Evolutionary conservation across 2,329 filamentous ascomycete species (phyloP).

Genomic region (Blastomyces emzantsi): DNA sequence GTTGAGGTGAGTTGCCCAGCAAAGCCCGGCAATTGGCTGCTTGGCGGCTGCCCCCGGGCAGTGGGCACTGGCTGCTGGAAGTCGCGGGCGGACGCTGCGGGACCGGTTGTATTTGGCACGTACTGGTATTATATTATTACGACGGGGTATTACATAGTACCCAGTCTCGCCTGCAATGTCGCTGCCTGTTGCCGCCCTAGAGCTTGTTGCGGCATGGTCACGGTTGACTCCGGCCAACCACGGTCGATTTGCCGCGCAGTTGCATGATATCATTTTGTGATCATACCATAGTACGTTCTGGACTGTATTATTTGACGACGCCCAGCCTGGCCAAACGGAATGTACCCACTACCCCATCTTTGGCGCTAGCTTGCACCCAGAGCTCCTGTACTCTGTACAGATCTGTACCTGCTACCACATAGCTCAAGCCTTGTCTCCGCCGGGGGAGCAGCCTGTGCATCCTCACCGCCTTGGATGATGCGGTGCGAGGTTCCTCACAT

Average conservation of each 20-base stretch:
- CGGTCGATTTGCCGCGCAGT: not conserved
- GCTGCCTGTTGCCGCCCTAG: not conserved
- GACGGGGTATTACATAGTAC: no score
- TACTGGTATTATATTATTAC: not conserved
- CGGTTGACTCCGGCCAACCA: not conserved
- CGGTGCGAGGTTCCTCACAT: not conserved
- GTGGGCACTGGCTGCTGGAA: no score
- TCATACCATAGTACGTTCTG: not conserved
- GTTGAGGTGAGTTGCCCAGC: not conserved
- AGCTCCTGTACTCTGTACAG: no score
- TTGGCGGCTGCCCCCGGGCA: not conserved
- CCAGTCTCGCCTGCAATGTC: no score
- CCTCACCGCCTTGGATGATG: not conserved
- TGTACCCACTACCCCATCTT: not conserved
- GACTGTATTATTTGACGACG: not conserved
- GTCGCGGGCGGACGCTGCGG: not conserved
- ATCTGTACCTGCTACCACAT: not conserved
- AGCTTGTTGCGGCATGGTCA: not conserved
- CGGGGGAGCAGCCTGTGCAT: no score
- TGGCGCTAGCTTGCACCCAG: not conserved
- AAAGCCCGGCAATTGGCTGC: not conserved
- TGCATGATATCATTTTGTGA: slow-evolving; percentile 1
- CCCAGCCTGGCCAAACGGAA: not conserved
- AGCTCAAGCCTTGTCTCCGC: no score
- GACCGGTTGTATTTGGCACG: not conserved